Base-by-base conservation (phyloP, 306 rosid genomes). In the Leucaena leucocephala region DNA sequence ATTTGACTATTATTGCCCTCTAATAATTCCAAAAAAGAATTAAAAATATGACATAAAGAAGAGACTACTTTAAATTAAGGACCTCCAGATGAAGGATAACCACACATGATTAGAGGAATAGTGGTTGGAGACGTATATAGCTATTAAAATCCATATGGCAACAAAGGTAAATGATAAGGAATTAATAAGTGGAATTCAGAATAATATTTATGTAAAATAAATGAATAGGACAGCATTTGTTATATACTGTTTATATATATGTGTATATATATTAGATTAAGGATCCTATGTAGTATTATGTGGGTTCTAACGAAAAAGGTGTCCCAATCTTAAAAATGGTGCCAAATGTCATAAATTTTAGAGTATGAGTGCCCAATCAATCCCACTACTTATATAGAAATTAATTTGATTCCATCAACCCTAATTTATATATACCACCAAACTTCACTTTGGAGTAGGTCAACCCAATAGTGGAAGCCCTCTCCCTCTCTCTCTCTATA, bases 261-360 rank as follows among this genome's bases (percentile, higher is more conserved):
- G 17, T 8, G 17, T 39, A 66, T 39, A 66, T 42, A 71, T 75
- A 78, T 71, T 61, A 71, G 76, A 71, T 85, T 78, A 74, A 62
- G 83, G 49, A 81, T 73, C 71, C 27, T 21, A 19, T 1, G 27
- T 27, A 27, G 27, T 27, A 27, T 27, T 27, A 27, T 34, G 81
- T 68, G 67, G 59, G 71, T 48, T 77, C 54, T 59, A 68, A 74
- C 52, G 72, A 70, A 75, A 27, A 27, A 27, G 27, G 72, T 78
- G n/a, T 43, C 45, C 36, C 73, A 78, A 75, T 78, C 73, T 39
- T 69, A 45, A 50, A 42, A 42, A 74, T 72, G 61, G 38, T 72
- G 71, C 80, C 83, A 77, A 44, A 39, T 69, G 52, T 68, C 85
- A 80, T 72, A 76, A 85, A 72, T n/a, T 42, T 40, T 42, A 19